phyloP scores from a whole-genome alignment of 345 rosid species.

The Draba incana region DNA sequence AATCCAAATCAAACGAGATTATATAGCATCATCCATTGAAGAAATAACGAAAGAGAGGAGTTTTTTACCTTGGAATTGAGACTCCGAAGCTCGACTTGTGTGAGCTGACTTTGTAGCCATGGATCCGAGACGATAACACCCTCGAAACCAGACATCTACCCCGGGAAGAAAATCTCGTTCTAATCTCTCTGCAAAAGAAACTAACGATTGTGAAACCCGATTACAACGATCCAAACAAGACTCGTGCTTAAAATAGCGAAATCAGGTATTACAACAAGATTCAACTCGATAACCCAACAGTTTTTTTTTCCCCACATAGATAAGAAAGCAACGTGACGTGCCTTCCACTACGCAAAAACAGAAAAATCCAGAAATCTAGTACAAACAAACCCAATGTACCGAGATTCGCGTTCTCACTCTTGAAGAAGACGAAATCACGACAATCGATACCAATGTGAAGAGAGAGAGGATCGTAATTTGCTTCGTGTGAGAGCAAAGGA shows the following conservation, averaged over 20 bases:
- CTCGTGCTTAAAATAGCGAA: conserved; percentile 31
- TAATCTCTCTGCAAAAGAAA: conserved; percentile 19
- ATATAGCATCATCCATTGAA: not conserved
- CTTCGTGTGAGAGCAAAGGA: conserved; percentile 70
- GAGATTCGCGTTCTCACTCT: conserved; percentile 15
- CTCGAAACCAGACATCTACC: conserved; percentile 70
- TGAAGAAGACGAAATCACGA: not conserved
- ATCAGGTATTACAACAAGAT: conserved; percentile 21
- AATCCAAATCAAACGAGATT: not conserved
- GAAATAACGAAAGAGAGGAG: not conserved
- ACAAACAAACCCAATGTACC: conserved; percentile 22
- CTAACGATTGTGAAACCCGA: not conserved
- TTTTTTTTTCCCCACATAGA: conserved; percentile 23
- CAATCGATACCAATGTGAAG: conserved; percentile 18
- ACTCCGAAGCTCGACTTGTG: conserved; percentile 91
- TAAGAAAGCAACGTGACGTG: not conserved
- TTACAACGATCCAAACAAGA: conserved; percentile 1
- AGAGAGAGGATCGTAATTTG: conserved; percentile 48
- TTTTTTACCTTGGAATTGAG: conserved; percentile 65
- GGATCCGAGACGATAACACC: conserved; percentile 83
- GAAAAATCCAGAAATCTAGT: conserved; percentile 22
- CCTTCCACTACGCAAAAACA: not conserved
- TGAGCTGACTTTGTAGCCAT: conserved; percentile 86
- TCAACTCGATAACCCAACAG: conserved; percentile 24
- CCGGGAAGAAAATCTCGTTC: conserved; percentile 7